Evolutionary conservation across 352 stramenopile genomes (phyloP).

Genomic region (Pythium chondricola): DNA sequence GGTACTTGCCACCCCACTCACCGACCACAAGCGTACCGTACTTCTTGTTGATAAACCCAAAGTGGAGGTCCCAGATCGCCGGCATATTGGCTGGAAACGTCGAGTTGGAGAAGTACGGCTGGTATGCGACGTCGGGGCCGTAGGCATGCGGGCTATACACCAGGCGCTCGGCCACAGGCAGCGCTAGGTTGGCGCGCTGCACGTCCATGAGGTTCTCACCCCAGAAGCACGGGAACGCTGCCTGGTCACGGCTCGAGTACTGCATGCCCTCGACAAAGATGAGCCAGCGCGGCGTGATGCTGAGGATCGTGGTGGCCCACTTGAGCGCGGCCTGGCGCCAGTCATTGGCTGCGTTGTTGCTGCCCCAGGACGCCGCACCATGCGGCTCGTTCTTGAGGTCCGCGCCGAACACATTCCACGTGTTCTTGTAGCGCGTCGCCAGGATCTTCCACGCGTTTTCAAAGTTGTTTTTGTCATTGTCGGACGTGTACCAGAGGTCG

Average conservation of each 20-base stretch:
- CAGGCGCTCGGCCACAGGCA: slow-evolving; percentile 34
- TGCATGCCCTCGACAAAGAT: slow-evolving; percentile 53
- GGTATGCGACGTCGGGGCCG: slow-evolving; percentile 30
- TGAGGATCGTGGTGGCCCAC: slow-evolving; percentile 21
- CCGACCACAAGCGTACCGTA: slow-evolving; percentile 41
- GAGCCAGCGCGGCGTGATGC: slow-evolving; percentile 32
- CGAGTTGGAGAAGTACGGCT: slow-evolving; percentile 38
- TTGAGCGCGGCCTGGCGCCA: slow-evolving; percentile 35
- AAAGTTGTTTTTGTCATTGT: slow-evolving; percentile 15
- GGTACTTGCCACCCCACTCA: slow-evolving; percentile 51
- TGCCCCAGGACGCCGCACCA: slow-evolving; percentile 39
- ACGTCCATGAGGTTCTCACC: slow-evolving; percentile 40
- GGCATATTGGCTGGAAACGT: slow-evolving; percentile 42
- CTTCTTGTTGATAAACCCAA: slow-evolving; percentile 32
- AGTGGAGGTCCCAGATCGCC: slow-evolving; percentile 47
- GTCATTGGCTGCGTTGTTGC: slow-evolving; percentile 27
- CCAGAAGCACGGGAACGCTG: slow-evolving; percentile 40
- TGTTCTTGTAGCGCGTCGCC: slow-evolving; percentile 22
- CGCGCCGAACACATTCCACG: slow-evolving; percentile 44
- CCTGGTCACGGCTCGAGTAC: slow-evolving; percentile 19
- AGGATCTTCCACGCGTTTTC: slow-evolving; percentile 31
- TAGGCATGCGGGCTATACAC: slow-evolving; percentile 52
- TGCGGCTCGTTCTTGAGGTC: slow-evolving; percentile 62
- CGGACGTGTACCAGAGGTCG: slow-evolving; percentile 35
- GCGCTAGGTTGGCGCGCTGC: slow-evolving; percentile 11